A percentile compares a stretch with the other conserved stretches of the same genome.
phyloP scores from a whole-genome alignment of 2,329 filamentous ascomycete species.

The Cladophialophora carrionii region DNA sequence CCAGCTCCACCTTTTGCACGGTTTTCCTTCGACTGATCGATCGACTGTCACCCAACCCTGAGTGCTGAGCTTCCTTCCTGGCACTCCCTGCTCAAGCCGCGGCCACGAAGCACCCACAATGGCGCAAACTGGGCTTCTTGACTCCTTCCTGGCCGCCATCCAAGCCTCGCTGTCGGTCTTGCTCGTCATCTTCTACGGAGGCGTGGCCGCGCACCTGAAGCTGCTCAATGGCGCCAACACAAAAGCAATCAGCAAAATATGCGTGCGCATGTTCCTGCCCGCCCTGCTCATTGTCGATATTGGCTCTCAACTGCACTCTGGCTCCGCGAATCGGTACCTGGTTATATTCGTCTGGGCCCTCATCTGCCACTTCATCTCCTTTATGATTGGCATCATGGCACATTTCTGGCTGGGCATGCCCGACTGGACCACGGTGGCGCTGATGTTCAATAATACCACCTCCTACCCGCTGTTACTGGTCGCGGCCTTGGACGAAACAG shows the following conservation, averaged over 20 bases:
- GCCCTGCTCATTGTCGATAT: conserved; percentile 59
- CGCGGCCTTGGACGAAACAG: conserved; percentile 58
- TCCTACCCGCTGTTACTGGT: conserved; percentile 58
- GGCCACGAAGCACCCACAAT: conserved; percentile 8
- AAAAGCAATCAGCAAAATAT: conserved; percentile 57
- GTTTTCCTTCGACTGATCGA: not conserved
- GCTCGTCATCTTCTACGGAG: conserved; percentile 58
- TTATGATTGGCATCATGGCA: conserved; percentile 51
- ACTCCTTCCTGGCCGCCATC: conserved; percentile 56
- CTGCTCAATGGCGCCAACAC: conserved; percentile 54
- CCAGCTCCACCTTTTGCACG: too few relatives aligned
- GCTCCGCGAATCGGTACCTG: conserved; percentile 54
- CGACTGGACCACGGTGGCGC: conserved; percentile 57
- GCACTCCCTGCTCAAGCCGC: not conserved
- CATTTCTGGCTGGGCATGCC: conserved; percentile 55
- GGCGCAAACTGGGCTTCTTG: conserved; percentile 35
- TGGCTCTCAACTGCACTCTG: conserved; percentile 55
- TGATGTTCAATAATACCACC: conserved; percentile 63
- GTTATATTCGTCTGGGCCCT: conserved; percentile 58
- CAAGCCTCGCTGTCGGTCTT: conserved; percentile 60
- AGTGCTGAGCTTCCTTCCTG: not conserved
- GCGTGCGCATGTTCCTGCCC: conserved; percentile 59
- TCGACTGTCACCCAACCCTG: too few relatives aligned
- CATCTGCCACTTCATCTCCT: conserved; percentile 55
- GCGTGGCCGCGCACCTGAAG: conserved; percentile 55